Conservation (phyloP, 2,329 filamentous ascomycete species). For the Ploettnerulaceae sp. region DNA sequence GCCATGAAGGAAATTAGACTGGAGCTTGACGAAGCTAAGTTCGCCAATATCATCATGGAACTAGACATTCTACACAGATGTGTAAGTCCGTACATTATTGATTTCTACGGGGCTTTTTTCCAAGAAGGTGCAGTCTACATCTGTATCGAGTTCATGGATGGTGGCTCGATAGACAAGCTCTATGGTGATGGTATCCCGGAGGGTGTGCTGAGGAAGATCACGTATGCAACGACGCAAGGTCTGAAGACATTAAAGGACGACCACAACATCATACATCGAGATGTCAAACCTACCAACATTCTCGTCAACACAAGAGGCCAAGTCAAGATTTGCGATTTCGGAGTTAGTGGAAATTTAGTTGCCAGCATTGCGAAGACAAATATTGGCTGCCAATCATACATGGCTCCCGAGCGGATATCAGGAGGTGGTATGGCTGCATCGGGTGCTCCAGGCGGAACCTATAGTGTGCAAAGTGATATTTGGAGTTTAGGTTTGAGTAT, state of each 20-base stretch:
- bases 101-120: conserved; percentile 98
- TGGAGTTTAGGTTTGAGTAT: conserved; percentile 94
- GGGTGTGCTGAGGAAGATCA: conserved; percentile 81
- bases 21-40: conserved; percentile 94
- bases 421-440: conserved; percentile 73
- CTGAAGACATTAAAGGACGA: conserved; percentile 93
- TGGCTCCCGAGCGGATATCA: conserved; percentile 94
- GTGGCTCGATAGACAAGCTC: conserved; percentile 93
- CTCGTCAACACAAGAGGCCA: conserved; percentile 84
- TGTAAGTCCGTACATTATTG: conserved; percentile 91
- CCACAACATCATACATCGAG: conserved; percentile 97
- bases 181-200: conserved; percentile 90
- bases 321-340: conserved; percentile 98
- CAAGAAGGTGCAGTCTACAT: conserved; percentile 99
- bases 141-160: conserved; percentile 99
- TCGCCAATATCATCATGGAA: conserved; percentile 96
- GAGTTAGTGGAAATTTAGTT: conserved; percentile 92
- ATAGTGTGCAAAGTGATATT: conserved; percentile 96
- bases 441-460: conserved; percentile 74
- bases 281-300: conserved; percentile 99
- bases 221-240: conserved; percentile 82
- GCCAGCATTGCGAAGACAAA: conserved; percentile 98
- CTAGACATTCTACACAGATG: conserved; percentile 94
- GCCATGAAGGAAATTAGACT: conserved; percentile 98
- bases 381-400: conserved; percentile 98